Conservation (phyloP, 1,139 yeast genomes). For the Diutina mesorugosa region DNA sequence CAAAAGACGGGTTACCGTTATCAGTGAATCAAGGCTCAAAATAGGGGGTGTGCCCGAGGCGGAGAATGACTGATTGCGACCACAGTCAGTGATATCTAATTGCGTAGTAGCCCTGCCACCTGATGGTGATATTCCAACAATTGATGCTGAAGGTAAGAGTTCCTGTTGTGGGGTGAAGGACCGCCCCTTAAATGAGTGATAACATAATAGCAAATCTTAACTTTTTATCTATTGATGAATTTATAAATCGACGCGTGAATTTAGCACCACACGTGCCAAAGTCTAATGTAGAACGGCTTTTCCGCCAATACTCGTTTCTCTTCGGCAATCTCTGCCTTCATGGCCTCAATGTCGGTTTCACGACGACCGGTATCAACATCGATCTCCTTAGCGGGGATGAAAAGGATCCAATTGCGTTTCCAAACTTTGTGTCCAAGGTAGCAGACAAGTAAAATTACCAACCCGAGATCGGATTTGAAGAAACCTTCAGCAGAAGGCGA, state of each 20-base stretch:
- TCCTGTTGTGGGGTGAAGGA: too few relatives aligned
- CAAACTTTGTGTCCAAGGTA: conserved; percentile 43
- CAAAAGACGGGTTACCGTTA: neutral
- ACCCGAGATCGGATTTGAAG: conserved; percentile 51
- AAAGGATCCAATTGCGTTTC: conserved; percentile 23
- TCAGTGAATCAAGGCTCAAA: neutral
- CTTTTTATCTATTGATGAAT: too few relatives aligned
- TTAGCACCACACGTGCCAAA: neutral
- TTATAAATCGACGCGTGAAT: neutral
- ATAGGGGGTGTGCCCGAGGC: neutral
- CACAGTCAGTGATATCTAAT: neutral
- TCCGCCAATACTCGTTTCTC: neutral
- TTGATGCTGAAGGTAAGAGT: too few relatives aligned
- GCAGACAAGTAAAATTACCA: conserved; percentile 45
- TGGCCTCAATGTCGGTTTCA: conserved; percentile 9
- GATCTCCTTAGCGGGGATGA: conserved; percentile 12
- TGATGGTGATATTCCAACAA: too few relatives aligned
- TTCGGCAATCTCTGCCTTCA: neutral
- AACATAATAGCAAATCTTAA: too few relatives aligned
- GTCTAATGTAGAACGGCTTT: neutral
- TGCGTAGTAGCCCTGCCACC: neutral
- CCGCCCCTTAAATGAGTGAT: too few relatives aligned
- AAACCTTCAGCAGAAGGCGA: conserved; percentile 43
- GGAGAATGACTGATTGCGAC: neutral
- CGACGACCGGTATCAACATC: conserved; percentile 15